Base-by-base conservation (phyloP, 2,329 filamentous ascomycete genomes). In the Thermothelomyces thermophilus region DNA sequence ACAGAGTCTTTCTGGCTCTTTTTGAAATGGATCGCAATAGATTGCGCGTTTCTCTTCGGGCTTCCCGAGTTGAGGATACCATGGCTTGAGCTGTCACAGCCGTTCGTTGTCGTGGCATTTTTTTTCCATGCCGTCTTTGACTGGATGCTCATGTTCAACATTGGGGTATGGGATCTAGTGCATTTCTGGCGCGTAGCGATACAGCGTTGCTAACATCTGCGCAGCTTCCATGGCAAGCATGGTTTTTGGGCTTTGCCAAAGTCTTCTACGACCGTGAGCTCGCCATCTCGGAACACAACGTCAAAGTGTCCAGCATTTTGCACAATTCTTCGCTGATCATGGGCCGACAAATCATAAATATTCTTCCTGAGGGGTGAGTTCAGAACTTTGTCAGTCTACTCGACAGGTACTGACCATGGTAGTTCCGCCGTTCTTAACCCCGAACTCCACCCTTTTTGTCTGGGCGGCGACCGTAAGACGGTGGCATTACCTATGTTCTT, bases 291-390 rank as follows among this genome's bases (percentile, higher is more conserved):
- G 94, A 96, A 66, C 83, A 86, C 58, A 88, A 84, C 63, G 91
- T 98, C 64, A 95, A 95, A 64, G 82, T 90, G 14, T 86, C 85
- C 24, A 84, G 80, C 55, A 90, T 98, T 56, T 74, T 95, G 54
- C 88, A 96, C 65, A 96, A 97, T 65, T 80, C 88, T 28, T 95
- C 90, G 19, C 77, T 97, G 62, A 97, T 98, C 56, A 79, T 95
- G 70, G 93, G 93, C 63, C 93, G 90, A 66, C 90, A 97, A 70
- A 95, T 96, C 60, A 91, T 98, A 68, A 93, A 98, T 65, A 95
- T 98, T 63, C 74, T 98, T 48, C 93, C 93, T 2, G 93, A 98
- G 73, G 94, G 94, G 73, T 85, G 67, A 58, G 75, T 52, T 5
- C 17, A 31, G 26, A 9, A 9, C 24, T 40, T 11, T 17, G 36